Evolutionary conservation across 108 stramenopile species (phyloP).

Genomic region (Fragilaria crotonensis): DNA sequence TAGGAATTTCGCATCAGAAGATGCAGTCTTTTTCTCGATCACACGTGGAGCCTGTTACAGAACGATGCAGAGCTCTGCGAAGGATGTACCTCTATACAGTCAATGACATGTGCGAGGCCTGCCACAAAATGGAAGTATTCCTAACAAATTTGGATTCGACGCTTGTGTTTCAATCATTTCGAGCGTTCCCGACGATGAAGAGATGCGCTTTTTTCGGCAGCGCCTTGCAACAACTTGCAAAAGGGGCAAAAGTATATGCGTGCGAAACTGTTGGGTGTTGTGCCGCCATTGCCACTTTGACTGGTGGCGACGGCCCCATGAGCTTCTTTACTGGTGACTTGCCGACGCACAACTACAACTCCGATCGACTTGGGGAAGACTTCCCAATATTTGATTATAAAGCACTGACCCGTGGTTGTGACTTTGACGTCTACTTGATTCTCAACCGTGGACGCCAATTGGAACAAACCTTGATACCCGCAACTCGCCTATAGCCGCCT

Average conservation of each 20-base stretch:
- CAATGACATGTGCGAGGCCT: background rate
- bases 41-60: constrained; percentile 11
- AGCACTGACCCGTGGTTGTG: background rate
- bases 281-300: constrained; percentile 35
- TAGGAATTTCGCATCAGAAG: constrained; percentile 1
- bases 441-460: constrained; percentile 23
- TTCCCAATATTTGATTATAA: constrained; percentile 8
- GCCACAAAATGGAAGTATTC: constrained; percentile 3
- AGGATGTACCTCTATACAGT: background rate
- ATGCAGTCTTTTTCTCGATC: constrained; percentile 2
- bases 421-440: constrained; percentile 31
- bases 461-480: constrained; percentile 30
- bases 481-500: constrained; percentile 46
- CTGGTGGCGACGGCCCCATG: constrained; percentile 54
- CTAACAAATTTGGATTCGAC: background rate
- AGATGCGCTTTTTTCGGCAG: background rate
- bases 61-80: constrained; percentile 2
- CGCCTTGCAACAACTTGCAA: constrained; percentile 11
- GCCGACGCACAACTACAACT: constrained; percentile 4
- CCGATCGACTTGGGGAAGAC: background rate
- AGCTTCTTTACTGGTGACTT: constrained; percentile 38
- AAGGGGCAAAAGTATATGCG: constrained; percentile 36
- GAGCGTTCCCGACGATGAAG: background rate
- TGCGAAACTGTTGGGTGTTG: constrained; percentile 34
- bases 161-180: constrained; percentile 4